Evolutionary conservation across 805 yeast genomes (phyloP), one percentile per base, ranked within the genome.

Genomic region (Candida piceae): DNA sequence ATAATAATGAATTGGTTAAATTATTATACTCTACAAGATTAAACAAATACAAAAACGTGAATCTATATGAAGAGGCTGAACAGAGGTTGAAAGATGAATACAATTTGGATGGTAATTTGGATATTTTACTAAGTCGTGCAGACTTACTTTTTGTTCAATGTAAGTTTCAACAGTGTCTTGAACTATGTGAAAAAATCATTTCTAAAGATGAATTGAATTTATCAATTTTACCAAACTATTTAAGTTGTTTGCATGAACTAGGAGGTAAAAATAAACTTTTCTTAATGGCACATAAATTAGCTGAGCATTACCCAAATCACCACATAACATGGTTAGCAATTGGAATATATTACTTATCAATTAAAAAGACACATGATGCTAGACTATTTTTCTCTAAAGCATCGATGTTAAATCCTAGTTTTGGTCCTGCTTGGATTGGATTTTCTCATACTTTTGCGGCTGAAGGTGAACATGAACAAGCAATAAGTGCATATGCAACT

Each of bases 381-480:
- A 69, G 98, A 41, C 74, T 83, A 45, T 87, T 75, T 54, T 93
- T 88, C 61, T 81, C 93, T 28, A 88, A 86, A 56, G 89, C 97
- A 0, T 86, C 97, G 1, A 69, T 88, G 47, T 60, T 89, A 42
- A 83, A 87, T 51, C 94, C 98, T 3, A 84, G 80, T 47, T 88
- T 85, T 63, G 94, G 93, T 0, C 90, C 85, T 35, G 95, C 97
- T 1, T 93, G 98, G 98, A 79, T 93, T 23, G 98, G 97, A 3
- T 93, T 93, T 64, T 97, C 97, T 1, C 97, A 90, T 53, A 89
- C 97, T 0, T 93, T 89, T 72, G 96, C 96, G 0, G 81, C 85
- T 3, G 98, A 93, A 58, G 95, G 96, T n/a, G 99, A 93, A 60
- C 97, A 93, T 58, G 99, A 93, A 58, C 97, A 93, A 60, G 97